phyloP scores from a whole-genome alignment of 768 basidiomycete species.

The Tremella yokohamensis region DNA sequence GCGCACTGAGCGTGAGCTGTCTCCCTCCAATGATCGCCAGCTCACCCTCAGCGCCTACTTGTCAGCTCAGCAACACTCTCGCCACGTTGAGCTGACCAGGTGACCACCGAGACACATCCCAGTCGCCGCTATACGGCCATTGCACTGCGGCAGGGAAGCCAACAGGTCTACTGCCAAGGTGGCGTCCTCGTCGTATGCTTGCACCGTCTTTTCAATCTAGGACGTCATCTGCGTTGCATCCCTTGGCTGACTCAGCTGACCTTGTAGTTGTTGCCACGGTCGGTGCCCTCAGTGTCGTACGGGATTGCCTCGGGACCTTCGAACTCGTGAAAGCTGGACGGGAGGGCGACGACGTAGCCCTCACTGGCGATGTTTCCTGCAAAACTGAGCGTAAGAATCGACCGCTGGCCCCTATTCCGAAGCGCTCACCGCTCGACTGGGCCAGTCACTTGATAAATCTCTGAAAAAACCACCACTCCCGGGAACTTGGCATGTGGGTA shows the following conservation, averaged over 20 bases:
- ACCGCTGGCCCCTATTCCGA: slow-evolving; percentile 77
- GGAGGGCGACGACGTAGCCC: slow-evolving; percentile 50
- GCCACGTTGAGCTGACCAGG: slow-evolving; percentile 25
- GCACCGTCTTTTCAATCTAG: slow-evolving; percentile 80
- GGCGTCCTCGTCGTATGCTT: slow-evolving; percentile 87
- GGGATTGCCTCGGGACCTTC: slow-evolving; percentile 81
- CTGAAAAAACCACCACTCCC: slow-evolving; percentile 67
- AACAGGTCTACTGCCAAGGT: slow-evolving; percentile 73
- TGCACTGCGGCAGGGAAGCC: slow-evolving; percentile 71
- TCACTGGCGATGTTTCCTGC: slow-evolving; percentile 48
- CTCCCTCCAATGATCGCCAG: neutral
- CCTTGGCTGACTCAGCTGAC: slow-evolving; percentile 49
- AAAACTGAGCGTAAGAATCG: slow-evolving; percentile 28
- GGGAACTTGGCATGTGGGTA: slow-evolving; percentile 91
- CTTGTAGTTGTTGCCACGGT: slow-evolving; percentile 91
- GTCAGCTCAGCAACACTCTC: neutral
- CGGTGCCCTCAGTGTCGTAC: slow-evolving; percentile 84
- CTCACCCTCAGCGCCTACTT: neutral
- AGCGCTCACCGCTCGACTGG: slow-evolving; percentile 83
- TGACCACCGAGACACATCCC: slow-evolving; percentile 45
- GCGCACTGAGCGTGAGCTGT: slow-evolving; percentile 61
- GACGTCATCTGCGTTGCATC: neutral
- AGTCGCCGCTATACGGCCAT: slow-evolving; percentile 70
- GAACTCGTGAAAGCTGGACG: slow-evolving; percentile 75
- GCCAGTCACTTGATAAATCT: slow-evolving; percentile 89